Evolutionary conservation across 164 flowering plant genomes (phyloP), one percentile per base, ranked within the genome.

Genomic region (Chimonanthus praecox): DNA sequence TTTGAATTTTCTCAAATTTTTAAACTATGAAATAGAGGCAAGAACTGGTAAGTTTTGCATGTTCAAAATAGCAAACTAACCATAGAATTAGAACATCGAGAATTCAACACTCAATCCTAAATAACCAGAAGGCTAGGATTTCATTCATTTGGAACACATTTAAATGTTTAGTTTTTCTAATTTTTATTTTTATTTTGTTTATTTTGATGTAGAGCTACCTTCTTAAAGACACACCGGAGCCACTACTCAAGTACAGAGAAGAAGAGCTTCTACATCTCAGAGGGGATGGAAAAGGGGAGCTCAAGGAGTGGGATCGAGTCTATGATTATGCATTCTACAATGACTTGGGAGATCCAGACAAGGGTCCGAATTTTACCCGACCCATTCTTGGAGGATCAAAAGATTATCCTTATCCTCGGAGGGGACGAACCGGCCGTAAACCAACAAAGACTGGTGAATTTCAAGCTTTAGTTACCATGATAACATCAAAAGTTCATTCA

Each of bases 291-390:
- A 75, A 71, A 15, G 88, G 89, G 4, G 72, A 72, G 84, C 89
- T 85, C 21, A 82, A 85, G 80, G 92, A 90, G 73, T 90, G 97
- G 94, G 95, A 94, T 70, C 78, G 98, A 78, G 90, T 93, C 11
- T 93, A 93, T 73, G 98, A 93, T 82, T 94, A 94, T 73, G 95
- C 83, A 61, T 83, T 66, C 80, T 93, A 93, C 87, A 91, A 93
- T 73, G 97, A 93, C 70, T 74, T 93, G 70, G 95, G 92, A 6
- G 70, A 58, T 9, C 95, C 98, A 13, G 90, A 90, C 60, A 86
- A 85, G 50, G 94, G 90, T 15, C 67, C 73, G 0, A 80, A 85
- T 0, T 68, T 81, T 65, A 85, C 73, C 5, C 91, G 95, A 48
- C 90, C 91, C 2, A 83, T 87, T 60, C 90, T 91, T 16, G 98